phyloP scores from a whole-genome alignment of 1,284 basidiomycete genomes.

The Fomitopsis palustris region DNA sequence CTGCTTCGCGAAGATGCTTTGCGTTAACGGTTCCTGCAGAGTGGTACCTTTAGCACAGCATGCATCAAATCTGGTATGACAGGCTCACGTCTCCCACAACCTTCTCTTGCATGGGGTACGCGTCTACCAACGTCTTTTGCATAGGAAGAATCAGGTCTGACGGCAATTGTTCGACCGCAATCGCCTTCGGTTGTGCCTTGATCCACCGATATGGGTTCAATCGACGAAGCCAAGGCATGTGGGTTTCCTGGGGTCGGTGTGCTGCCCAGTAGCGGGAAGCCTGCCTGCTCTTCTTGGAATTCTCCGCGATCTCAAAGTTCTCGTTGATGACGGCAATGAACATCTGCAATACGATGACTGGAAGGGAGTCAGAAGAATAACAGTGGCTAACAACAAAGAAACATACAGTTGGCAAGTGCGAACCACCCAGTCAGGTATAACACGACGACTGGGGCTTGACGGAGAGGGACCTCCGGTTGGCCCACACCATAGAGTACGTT shows the following conservation, averaged over 20 bases:
- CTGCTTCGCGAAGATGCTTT: constrained; percentile 39
- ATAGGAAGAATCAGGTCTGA: constrained; percentile 73
- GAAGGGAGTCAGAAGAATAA: constrained; percentile 9
- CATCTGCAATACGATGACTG: constrained; percentile 95
- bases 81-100: constrained; percentile 14
- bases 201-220: constrained; percentile 90
- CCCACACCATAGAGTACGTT: constrained; percentile 74
- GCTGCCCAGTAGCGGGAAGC: constrained; percentile 64
- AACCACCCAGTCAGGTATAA: constrained; percentile 87
- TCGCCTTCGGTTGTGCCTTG: constrained; percentile 68
- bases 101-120: constrained; percentile 42
- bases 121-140: constrained; percentile 71
- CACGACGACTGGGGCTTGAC: constrained; percentile 74
- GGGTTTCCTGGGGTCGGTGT: constrained; percentile 49
- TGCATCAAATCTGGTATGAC: neutral
- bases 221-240: constrained; percentile 67
- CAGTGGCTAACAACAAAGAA: neutral
- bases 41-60: neutral
- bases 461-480: constrained; percentile 57
- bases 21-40: constrained; percentile 11
- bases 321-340: constrained; percentile 99
- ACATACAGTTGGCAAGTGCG: constrained; percentile 88
- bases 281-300: constrained; percentile 84
- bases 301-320: constrained; percentile 93
- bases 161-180: constrained; percentile 68